Base-by-base conservation (phyloP, 2,329 filamentous ascomycete genomes). In the Fusarium continuum region DNA sequence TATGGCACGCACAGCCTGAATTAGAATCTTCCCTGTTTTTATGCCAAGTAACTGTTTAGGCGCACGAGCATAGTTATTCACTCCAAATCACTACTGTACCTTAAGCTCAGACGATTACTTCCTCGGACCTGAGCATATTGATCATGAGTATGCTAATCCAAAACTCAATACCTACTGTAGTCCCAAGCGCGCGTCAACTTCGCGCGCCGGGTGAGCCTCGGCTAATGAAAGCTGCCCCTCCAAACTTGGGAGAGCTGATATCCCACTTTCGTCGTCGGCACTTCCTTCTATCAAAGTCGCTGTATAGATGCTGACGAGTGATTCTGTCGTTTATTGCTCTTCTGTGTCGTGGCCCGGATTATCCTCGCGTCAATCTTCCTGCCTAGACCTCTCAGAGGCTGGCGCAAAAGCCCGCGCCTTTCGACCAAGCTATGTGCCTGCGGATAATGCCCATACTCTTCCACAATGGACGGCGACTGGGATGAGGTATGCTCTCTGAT, bases 381-480 rank as follows among this genome's bases (percentile, higher is more conserved):
- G 34, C 36, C 59, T 35, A 41, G 38, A 46, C 60, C 57, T 63
- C 32, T 17, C 8, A 13, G 53, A 60, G 60, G 52, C 58, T 46
- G 43, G 57, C 26, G 40, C 53, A 55, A 11, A 29, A 32, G 29
- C 44, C 55, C 44, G 46, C 40, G 61, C 43, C 25, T 45, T 64
- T 60, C 28, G 23, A 26, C 48, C 49, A 60, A 70, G 69, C 63
- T 72, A 77, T 79, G 76, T 61, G 70, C 68, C 67, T 62, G 57
- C 63, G 62, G 73, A 76, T 67, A 71, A 78, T 77, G 74, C 72
- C 39, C 54, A 69, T 68, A 77, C 68, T 61, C 71, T 68, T 74
- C 66, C 72, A 80, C 77, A 73, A 88, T 88, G 86, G 86, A 89
- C 77, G 84, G 82, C 76, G 86, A 88, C 77, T 89, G 86, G 86